Percentiles rank a stretch among this genome's conserved stretches.
Evolutionary conservation across 1,284 basidiomycete genomes (phyloP).

Genomic region (Irpex rosettiformis): DNA sequence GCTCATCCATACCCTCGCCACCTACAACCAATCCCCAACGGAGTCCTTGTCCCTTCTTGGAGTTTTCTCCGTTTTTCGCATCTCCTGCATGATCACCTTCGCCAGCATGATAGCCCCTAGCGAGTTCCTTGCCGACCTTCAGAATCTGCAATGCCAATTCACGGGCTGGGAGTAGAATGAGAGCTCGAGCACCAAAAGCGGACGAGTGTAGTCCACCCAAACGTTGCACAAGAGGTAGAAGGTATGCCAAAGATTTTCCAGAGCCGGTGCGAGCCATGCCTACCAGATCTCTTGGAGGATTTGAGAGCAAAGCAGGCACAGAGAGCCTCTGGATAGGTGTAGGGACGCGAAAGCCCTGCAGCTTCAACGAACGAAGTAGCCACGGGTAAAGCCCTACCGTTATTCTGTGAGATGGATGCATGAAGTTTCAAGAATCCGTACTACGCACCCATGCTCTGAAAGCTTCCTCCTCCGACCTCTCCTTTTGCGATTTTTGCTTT

Average conservation of each 20-base stretch:
- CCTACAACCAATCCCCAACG: slow-evolving; percentile 96
- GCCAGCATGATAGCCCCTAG: slow-evolving; percentile 68
- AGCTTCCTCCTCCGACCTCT: slow-evolving; percentile 80
- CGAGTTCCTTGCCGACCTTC: slow-evolving; percentile 92
- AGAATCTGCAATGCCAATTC: slow-evolving; percentile 94
- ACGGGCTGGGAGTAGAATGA: slow-evolving; percentile 90
- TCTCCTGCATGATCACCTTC: slow-evolving; percentile 65
- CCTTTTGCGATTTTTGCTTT: slow-evolving; percentile 64
- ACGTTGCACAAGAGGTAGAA: slow-evolving; percentile 89
- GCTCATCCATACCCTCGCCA: slow-evolving; percentile 93
- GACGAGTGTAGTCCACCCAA: slow-evolving; percentile 81
- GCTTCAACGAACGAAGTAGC: slow-evolving; percentile 79
- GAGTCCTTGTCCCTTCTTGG: slow-evolving; percentile 65
- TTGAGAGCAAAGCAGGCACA: slow-evolving; percentile 82
- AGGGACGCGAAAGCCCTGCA: slow-evolving; percentile 94
- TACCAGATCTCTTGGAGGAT: slow-evolving; percentile 91
- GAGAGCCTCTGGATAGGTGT: slow-evolving; percentile 95
- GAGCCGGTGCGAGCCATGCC: slow-evolving; percentile 99
- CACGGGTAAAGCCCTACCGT: slow-evolving; percentile 82
- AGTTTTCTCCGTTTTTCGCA: slow-evolving; percentile 49
- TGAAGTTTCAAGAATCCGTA: too few relatives aligned
- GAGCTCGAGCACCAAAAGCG: slow-evolving; percentile 80
- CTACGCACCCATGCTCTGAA: slow-evolving; percentile 83
- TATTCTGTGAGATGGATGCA: too few relatives aligned
- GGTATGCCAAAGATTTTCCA: slow-evolving; percentile 96